Conservation (phyloP, 2,329 filamentous ascomycete species). For the Aspergillus terreus region DNA sequence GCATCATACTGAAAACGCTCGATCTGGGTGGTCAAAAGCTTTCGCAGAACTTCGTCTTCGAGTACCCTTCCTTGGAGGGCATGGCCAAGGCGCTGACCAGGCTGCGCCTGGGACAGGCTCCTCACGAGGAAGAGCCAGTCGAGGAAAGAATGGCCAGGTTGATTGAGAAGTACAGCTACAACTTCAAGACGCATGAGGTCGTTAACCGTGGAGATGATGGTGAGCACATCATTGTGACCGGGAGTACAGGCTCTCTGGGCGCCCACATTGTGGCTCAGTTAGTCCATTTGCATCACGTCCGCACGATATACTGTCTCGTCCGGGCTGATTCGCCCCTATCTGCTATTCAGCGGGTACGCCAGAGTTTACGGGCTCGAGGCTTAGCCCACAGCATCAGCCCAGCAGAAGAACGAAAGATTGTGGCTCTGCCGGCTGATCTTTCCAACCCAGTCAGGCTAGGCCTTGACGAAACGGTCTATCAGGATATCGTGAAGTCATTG, state of each 20-base stretch:
- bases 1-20: slow-evolving; percentile 13
- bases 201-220: slow-evolving; percentile 11
- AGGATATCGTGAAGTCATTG: slow-evolving; percentile 37
- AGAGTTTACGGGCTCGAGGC: slow-evolving; percentile 36
- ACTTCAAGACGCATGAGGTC: slow-evolving; percentile 25
- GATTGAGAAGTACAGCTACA: slow-evolving; percentile 42
- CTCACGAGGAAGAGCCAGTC: slow-evolving; percentile 21
- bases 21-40: slow-evolving; percentile 11
- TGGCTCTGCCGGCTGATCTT: slow-evolving; percentile 48
- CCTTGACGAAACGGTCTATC: slow-evolving; percentile 40
- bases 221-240: slow-evolving; percentile 49
- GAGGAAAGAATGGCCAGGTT: slow-evolving; percentile 44
- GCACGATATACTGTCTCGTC: slow-evolving; percentile 53
- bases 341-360: slow-evolving; percentile 42
- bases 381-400: slow-evolving; percentile 9
- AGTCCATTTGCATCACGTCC: slow-evolving; percentile 28
- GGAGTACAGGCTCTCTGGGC: slow-evolving; percentile 63
- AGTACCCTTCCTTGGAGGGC: slow-evolving; percentile 16
- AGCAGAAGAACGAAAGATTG: slow-evolving; percentile 34
- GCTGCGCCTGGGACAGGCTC: slow-evolving; percentile 6
- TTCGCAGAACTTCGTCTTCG: slow-evolving; percentile 20
- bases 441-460: slow-evolving; percentile 45
- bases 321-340: slow-evolving; percentile 43
- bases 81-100: slow-evolving; percentile 17
- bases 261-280: slow-evolving; percentile 54